Evolutionary conservation across 495 filamentous ascomycete genomes (phyloP), one percentile per base, ranked within the genome.

Genomic region (Penicillium subrubescens): DNA sequence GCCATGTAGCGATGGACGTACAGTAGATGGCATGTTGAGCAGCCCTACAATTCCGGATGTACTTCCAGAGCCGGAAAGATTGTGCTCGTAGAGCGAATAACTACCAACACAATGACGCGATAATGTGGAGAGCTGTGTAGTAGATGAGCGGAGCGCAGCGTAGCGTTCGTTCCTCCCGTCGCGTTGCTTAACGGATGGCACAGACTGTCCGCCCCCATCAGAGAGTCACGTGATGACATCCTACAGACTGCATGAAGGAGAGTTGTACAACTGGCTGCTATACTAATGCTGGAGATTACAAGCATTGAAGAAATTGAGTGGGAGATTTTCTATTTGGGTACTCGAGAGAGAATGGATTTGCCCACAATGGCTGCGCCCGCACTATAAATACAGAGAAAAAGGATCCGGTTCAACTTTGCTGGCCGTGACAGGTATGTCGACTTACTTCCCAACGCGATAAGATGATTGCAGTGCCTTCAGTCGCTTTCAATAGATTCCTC

Each of bases 11-110:
- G 39, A 62, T 55, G 50, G 70, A 80, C 79, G 62, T 75, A 82
- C 79, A 60, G 76, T 81, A 14, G 79, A 77, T 66, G 78, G 75
- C 78, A 81, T 81, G 50, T 35, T 71, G 65, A 67, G 66, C 55
- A 54, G 54, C 34, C 50, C 25, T 48, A 50, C 17, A 61, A 62
- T 43, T 57, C 44, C 39, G 57, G 35, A 31, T 52, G 23, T 39
- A 52, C 35, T 19, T 37, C 21, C 34, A 17, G 10, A 56, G 5
- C 39, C 34, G 46, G 11, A 43, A 15, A 35, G 11, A 43, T 43
- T 39, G 52, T 35, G 33, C 52, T 56, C 35, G 14, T 34, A 44
- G 19, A 23, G 25, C 37, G n/a, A 41, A 43, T 2, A 1, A 56
- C 25, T 8, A 54, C 15, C 34, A 10, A 15, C 23, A 54, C 8